phyloP scores from a whole-genome alignment of 1,284 basidiomycete species.

The Stygiomarasmius scandens region DNA sequence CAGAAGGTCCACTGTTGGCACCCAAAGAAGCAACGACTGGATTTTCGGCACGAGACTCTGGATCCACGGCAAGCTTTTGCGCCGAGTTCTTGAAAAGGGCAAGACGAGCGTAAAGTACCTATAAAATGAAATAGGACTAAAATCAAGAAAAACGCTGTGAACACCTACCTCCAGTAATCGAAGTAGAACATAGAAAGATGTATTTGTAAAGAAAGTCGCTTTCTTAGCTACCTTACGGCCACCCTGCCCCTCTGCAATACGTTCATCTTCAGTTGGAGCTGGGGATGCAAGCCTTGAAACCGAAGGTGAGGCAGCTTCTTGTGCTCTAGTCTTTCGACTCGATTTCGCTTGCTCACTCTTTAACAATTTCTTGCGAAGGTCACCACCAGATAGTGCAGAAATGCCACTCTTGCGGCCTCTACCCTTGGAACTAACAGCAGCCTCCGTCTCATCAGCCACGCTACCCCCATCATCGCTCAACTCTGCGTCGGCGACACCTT shows the following conservation, averaged over 20 bases:
- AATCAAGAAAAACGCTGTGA: background rate
- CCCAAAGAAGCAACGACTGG: conserved; percentile 33
- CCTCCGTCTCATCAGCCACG: conserved; percentile 51
- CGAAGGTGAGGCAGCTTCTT: conserved; percentile 40
- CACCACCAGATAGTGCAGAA: conserved; percentile 43
- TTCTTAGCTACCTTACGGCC: conserved; percentile 39
- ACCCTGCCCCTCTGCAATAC: conserved; percentile 29
- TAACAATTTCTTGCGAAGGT: conserved; percentile 72
- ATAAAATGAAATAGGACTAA: conserved; percentile 5
- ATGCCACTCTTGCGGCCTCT: conserved; percentile 42
- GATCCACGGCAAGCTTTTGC: conserved; percentile 45
- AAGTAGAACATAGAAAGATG: conserved; percentile 84
- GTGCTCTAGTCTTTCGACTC: conserved; percentile 59
- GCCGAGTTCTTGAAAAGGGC: conserved; percentile 76
- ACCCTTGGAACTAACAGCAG: conserved; percentile 35
- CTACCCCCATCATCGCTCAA: conserved; percentile 54
- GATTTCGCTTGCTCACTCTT: conserved; percentile 81
- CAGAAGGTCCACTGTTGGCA: conserved; percentile 28
- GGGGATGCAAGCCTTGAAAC: conserved; percentile 56
- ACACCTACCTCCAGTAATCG: conserved; percentile 79
- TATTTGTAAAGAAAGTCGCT: conserved; percentile 87
- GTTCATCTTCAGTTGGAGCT: conserved; percentile 43
- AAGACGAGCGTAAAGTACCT: conserved; percentile 90
- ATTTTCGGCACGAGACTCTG: conserved; percentile 27
- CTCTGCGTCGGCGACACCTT: conserved; percentile 49